phyloP scores from a whole-genome alignment of 306 rosid genomes.

The Cucurbita maxima region DNA sequence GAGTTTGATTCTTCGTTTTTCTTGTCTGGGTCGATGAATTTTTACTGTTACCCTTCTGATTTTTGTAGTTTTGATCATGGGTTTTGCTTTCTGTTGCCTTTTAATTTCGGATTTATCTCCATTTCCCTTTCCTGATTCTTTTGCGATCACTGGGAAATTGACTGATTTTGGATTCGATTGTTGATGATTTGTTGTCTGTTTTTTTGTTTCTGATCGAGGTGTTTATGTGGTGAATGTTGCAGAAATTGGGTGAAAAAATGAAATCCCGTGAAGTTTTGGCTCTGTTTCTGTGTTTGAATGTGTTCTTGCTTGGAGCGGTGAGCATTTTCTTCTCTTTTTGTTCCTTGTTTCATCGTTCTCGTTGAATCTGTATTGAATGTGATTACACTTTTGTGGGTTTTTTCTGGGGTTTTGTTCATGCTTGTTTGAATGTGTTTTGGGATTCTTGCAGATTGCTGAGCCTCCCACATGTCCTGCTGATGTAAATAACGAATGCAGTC shows the following conservation, averaged over 20 bases:
- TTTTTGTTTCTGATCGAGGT: neutral
- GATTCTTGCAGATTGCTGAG: constrained; percentile 33
- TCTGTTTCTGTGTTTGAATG: constrained; percentile 34
- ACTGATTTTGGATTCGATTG: neutral
- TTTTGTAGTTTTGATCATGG: neutral
- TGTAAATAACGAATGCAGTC: constrained; percentile 25
- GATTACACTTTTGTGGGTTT: neutral
- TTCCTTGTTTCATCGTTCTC: neutral
- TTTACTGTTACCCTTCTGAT: neutral
- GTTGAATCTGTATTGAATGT: neutral
- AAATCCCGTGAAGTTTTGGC: constrained; percentile 21
- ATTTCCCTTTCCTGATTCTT: neutral
- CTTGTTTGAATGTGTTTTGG: neutral
- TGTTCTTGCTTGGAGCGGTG: constrained; percentile 41
- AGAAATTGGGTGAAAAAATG: constrained; percentile 25
- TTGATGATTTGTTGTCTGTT: neutral
- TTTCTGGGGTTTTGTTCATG: neutral
- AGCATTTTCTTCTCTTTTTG: neutral
- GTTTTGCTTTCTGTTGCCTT: neutral
- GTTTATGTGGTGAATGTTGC: constrained; percentile 11
- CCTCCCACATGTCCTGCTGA: constrained; percentile 60
- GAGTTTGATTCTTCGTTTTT: neutral
- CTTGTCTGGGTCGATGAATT: neutral
- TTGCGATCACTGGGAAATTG: neutral
- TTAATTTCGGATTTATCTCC: neutral